Percentiles rank a stretch among this genome's conserved stretches.
phyloP scores from a whole-genome alignment of 768 basidiomycete species.

The Royoungia palumana region DNA sequence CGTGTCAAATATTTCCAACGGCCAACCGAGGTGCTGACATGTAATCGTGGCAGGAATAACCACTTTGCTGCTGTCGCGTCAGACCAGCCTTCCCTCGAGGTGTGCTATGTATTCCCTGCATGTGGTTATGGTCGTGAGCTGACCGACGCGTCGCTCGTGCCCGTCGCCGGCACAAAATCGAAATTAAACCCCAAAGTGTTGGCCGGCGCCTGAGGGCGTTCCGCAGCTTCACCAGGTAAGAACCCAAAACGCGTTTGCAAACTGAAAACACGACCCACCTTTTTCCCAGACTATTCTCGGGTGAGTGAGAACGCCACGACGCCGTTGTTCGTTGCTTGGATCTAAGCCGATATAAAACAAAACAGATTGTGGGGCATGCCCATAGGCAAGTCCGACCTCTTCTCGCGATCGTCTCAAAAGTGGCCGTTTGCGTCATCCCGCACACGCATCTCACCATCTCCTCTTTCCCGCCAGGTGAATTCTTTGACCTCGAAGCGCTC shows the following conservation, averaged over 20 bases:
- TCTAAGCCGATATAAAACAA: too few species aligned
- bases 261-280: too few species aligned
- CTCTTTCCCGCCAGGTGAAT: conserved; percentile 45
- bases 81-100: conserved; percentile 66
- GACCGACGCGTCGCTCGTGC: too few species aligned
- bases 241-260: neutral
- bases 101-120: conserved; percentile 16
- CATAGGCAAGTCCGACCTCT: conserved; percentile 34
- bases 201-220: conserved; percentile 47
- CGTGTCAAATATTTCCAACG: neutral
- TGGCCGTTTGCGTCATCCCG: too few species aligned
- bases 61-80: conserved; percentile 70
- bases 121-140: too few species aligned
- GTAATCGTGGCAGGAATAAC: conserved; percentile 49
- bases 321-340: too few species aligned
- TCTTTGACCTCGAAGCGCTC: conserved; percentile 68
- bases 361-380: conserved; percentile 72
- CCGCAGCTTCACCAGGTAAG: conserved; percentile 55
- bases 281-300: conserved; percentile 51
- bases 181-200: conserved; percentile 35
- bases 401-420: too few species aligned
- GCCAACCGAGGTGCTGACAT: neutral
- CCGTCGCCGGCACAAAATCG: neutral
- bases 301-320: conserved; percentile 34
- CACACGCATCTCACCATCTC: neutral